Conservation (phyloP, 495 filamentous ascomycete species). For the Neurospora intermedia region DNA sequence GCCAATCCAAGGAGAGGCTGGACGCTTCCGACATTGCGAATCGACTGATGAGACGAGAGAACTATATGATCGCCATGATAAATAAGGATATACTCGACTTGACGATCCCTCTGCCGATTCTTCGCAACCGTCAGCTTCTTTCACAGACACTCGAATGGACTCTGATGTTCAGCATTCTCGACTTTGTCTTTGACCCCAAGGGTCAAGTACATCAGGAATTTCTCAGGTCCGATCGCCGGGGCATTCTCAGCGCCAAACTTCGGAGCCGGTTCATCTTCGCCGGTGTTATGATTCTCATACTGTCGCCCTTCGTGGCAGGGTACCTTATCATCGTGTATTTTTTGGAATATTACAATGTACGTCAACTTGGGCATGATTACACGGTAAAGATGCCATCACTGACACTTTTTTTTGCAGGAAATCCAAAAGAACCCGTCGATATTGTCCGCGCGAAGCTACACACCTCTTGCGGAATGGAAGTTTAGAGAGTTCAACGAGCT, state of each 20-base stretch:
- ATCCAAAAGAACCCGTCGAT: slow-evolving; percentile 86
- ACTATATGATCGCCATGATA: slow-evolving; percentile 90
- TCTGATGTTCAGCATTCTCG: slow-evolving; percentile 75
- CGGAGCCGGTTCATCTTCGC: slow-evolving; percentile 67
- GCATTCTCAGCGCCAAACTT: slow-evolving; percentile 63
- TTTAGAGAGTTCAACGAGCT: slow-evolving; percentile 98
- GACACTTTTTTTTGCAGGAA: slow-evolving; percentile 42
- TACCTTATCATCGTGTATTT: slow-evolving; percentile 82
- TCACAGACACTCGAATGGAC: slow-evolving; percentile 81
- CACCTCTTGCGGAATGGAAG: slow-evolving; percentile 92
- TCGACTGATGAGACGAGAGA: slow-evolving; percentile 89
- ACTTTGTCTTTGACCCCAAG: slow-evolving; percentile 84
- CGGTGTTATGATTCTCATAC: slow-evolving; percentile 75
- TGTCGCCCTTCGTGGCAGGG: slow-evolving; percentile 70
- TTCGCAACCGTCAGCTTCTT: slow-evolving; percentile 66
- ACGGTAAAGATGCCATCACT: background rate
- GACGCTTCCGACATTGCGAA: slow-evolving; percentile 98
- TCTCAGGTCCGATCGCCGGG: slow-evolving; percentile 69
- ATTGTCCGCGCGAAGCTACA: slow-evolving; percentile 71
- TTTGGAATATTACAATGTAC: slow-evolving; percentile 79
- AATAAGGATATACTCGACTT: slow-evolving; percentile 93
- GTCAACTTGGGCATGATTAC: slow-evolving; percentile 6
- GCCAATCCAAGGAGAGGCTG: slow-evolving; percentile 86
- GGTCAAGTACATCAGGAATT: slow-evolving; percentile 77
- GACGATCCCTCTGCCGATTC: slow-evolving; percentile 73